Conservation (phyloP, 495 filamentous ascomycete species). For the Penicillium subrubescens region DNA sequence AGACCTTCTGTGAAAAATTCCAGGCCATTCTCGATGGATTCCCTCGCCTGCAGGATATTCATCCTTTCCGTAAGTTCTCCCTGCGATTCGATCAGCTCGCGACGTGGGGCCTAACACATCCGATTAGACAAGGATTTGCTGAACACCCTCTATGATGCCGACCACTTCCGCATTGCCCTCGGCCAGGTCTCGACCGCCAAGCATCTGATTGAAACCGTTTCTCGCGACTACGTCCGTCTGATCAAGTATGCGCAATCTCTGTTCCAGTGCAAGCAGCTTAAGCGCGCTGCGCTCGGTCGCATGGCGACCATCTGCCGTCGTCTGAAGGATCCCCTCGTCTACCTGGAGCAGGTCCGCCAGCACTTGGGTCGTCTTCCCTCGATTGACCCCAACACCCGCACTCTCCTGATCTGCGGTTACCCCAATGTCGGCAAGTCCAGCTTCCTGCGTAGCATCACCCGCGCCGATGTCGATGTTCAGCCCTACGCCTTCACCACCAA, state of each 20-base stretch:
- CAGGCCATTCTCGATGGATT: constrained; percentile 88
- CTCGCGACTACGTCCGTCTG: constrained; percentile 89
- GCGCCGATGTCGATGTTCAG: constrained; percentile 97
- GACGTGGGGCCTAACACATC: constrained; percentile 28
- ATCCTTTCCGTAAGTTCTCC: constrained; percentile 82
- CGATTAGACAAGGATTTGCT: constrained; percentile 71
- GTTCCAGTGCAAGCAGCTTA: constrained; percentile 94
- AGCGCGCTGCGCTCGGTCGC: constrained; percentile 83
- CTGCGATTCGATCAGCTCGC: constrained; percentile 14
- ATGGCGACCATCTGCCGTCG: constrained; percentile 97
- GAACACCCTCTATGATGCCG: constrained; percentile 90
- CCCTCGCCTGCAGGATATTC: constrained; percentile 90
- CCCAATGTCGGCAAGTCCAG: constrained; percentile 98
- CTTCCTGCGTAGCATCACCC: constrained; percentile 86
- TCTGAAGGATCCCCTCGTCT: constrained; percentile 89
- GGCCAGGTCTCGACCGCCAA: constrained; percentile 96
- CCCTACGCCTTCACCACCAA: constrained; percentile 99
- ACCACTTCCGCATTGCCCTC: constrained; percentile 96
- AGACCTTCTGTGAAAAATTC: constrained; percentile 95
- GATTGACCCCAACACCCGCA: constrained; percentile 95
- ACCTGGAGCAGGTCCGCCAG: constrained; percentile 96
- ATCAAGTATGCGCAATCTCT: constrained; percentile 95
- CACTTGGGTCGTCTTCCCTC: constrained; percentile 96
- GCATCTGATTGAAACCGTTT: constrained; percentile 92
- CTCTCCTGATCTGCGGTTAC: constrained; percentile 93